phyloP scores from a whole-genome alignment of 139 green algal genomes.

The Closterium sp. region DNA sequence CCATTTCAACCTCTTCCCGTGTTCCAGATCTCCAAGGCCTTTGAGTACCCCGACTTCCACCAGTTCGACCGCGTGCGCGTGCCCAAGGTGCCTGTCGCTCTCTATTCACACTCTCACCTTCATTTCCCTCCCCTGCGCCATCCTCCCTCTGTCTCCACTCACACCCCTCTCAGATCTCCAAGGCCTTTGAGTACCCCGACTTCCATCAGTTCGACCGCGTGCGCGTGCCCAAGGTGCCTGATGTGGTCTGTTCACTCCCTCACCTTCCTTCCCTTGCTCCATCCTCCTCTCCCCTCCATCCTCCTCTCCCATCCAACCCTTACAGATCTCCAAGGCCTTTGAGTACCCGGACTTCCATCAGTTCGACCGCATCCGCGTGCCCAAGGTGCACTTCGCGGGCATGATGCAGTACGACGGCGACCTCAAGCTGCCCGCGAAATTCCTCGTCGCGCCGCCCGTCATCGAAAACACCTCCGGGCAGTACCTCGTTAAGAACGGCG shows the following conservation, averaged over 20 bases:
- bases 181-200: too few species aligned
- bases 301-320: too few species aligned
- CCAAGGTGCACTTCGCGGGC: slow-evolving; percentile 79
- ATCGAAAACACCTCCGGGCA: slow-evolving; percentile 74
- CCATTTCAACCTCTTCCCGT: too few species aligned
- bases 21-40: too few species aligned
- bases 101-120: not conserved
- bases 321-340: slow-evolving; percentile 77
- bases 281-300: not conserved
- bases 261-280: not conserved
- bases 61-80: too few species aligned
- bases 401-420: slow-evolving; percentile 99
- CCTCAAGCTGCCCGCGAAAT: slow-evolving; percentile 88
- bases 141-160: not conserved
- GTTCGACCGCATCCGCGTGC: slow-evolving; percentile 79
- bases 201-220: too few species aligned
- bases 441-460: slow-evolving; percentile 85
- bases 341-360: slow-evolving; percentile 83
- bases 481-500: slow-evolving; percentile 81
- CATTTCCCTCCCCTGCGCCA: not conserved
- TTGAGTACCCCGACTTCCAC: too few species aligned
- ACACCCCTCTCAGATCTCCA: slow-evolving; percentile 36
- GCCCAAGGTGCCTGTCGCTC: too few species aligned
- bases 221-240: too few species aligned
- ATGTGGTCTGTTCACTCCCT: not conserved